Evolutionary conservation across 2,329 filamentous ascomycete genomes (phyloP).

Genomic region (Hymenotorrendiella dingleyae): DNA sequence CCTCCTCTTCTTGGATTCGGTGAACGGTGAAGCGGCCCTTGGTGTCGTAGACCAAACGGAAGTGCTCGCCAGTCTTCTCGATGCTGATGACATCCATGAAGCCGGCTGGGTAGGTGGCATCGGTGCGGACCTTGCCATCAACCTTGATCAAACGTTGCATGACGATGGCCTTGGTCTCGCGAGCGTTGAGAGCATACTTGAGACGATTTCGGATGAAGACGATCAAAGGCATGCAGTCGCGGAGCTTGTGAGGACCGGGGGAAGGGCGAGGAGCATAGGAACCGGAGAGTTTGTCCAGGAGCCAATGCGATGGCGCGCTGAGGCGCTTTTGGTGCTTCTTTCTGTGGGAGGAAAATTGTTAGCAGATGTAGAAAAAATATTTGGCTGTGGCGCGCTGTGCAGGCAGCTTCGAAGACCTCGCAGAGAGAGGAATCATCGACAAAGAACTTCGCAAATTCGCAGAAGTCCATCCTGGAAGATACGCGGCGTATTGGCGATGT

Average conservation of each 20-base stretch:
- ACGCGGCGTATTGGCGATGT: too few species aligned
- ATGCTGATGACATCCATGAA: conserved; percentile 99
- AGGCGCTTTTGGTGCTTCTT: conserved; percentile 99
- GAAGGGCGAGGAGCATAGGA: conserved; percentile 68
- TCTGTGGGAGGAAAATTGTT: conserved; percentile 41
- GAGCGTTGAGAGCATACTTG: conserved; percentile 99
- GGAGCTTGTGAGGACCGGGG: conserved; percentile 95
- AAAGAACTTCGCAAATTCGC: too few species aligned
- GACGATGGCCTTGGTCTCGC: conserved; percentile 95
- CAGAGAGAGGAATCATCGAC: too few species aligned
- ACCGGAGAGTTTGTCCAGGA: conserved; percentile 98
- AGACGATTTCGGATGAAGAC: conserved; percentile 96
- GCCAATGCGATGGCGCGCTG: conserved; percentile 98
- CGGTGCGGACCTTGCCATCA: conserved; percentile 98
- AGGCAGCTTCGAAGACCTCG: background rate
- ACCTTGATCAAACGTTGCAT: conserved; percentile 99
- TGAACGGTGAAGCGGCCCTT: conserved; percentile 99
- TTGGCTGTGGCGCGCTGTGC: too few species aligned
- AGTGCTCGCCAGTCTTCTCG: conserved; percentile 99
- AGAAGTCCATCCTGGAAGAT: too few species aligned
- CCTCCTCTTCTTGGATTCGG: conserved; percentile 98
- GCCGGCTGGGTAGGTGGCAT: conserved; percentile 92
- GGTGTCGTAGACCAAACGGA: conserved; percentile 99
- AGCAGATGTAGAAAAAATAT: conserved; percentile 8
- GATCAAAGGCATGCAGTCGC: conserved; percentile 97